These are phyloP conservation scores for Syncephalastrum monosporum DNA, from an alignment of 371 early-diverging fungal genomes.

Conservation along the genomic window DNA sequence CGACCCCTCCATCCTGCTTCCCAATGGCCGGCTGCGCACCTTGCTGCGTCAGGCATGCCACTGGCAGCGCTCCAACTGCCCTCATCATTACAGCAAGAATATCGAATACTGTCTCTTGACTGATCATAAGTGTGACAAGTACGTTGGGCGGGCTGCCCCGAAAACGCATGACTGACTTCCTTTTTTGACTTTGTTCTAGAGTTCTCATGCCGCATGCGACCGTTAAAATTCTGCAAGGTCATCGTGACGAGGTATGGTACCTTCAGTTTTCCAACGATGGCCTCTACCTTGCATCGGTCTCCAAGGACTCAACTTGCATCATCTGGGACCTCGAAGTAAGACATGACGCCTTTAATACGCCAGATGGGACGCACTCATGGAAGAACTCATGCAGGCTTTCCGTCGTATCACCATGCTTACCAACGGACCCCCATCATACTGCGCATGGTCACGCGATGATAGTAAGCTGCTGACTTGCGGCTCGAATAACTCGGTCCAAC, in stretches of 20 bases:
- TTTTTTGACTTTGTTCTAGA: neutral
- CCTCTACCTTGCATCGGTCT: constrained; percentile 83
- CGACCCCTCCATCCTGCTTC: constrained; percentile 85
- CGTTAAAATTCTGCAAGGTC: constrained; percentile 69
- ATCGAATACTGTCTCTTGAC: constrained; percentile 60
- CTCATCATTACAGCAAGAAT: constrained; percentile 78
- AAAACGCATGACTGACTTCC: neutral
- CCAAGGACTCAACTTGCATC: constrained; percentile 82
- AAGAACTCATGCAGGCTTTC: too few species aligned
- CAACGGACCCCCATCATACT: constrained; percentile 62
- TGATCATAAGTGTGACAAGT: constrained; percentile 81
- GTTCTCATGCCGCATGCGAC: constrained; percentile 41
- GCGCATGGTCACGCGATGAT: constrained; percentile 93
- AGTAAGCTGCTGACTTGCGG: constrained; percentile 74
- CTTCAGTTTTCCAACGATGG: constrained; percentile 89
- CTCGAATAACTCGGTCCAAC: constrained; percentile 69
- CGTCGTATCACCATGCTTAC: neutral
- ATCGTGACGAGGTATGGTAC: constrained; percentile 95
- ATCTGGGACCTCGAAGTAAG: constrained; percentile 83
- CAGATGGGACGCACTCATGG: too few species aligned
- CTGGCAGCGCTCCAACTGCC: constrained; percentile 74
- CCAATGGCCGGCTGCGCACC: constrained; percentile 73
- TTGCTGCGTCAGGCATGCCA: constrained; percentile 81
- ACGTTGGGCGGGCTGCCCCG: constrained; percentile 5
- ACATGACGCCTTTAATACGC: neutral